Evolutionary conservation across 805 yeast species (phyloP).

Genomic region (Ogataea ganodermae): DNA sequence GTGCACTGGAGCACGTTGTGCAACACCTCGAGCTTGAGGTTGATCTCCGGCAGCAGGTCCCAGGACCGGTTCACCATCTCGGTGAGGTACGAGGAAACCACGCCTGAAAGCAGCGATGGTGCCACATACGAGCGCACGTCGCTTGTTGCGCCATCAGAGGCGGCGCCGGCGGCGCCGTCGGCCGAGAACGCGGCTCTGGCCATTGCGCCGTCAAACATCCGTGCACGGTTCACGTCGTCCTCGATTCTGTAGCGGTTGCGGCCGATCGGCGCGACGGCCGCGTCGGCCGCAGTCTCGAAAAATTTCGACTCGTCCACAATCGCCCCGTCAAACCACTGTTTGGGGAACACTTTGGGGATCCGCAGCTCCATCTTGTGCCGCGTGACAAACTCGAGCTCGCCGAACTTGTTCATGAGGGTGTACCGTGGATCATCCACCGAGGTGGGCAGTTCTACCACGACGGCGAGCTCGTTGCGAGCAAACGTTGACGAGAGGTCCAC

Average conservation of each 20-base stretch:
- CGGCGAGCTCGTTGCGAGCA: constrained; percentile 48
- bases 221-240: constrained; percentile 30
- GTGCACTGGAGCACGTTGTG: constrained; percentile 38
- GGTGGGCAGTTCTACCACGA: constrained; percentile 56
- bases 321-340: constrained; percentile 34
- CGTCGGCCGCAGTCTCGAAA: constrained; percentile 14
- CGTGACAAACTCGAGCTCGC: constrained; percentile 53
- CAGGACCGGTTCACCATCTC: constrained; percentile 31
- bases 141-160: not conserved
- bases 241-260: constrained; percentile 37
- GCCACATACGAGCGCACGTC: constrained; percentile 32
- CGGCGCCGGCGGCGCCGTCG: not conserved
- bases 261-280: constrained; percentile 31
- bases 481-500: constrained; percentile 50
- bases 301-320: constrained; percentile 33
- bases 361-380: constrained; percentile 48
- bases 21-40: constrained; percentile 37
- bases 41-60: constrained; percentile 34
- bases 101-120: constrained; percentile 35
- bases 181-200: constrained; percentile 18
- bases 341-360: constrained; percentile 55
- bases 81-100: constrained; percentile 32
- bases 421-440: constrained; percentile 53
- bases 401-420: constrained; percentile 57
- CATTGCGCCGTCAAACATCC: constrained; percentile 31